Evolutionary conservation across 768 basidiomycete species (phyloP), one percentile per base, ranked within the genome.

Genomic region (Lactarius tabidus): DNA sequence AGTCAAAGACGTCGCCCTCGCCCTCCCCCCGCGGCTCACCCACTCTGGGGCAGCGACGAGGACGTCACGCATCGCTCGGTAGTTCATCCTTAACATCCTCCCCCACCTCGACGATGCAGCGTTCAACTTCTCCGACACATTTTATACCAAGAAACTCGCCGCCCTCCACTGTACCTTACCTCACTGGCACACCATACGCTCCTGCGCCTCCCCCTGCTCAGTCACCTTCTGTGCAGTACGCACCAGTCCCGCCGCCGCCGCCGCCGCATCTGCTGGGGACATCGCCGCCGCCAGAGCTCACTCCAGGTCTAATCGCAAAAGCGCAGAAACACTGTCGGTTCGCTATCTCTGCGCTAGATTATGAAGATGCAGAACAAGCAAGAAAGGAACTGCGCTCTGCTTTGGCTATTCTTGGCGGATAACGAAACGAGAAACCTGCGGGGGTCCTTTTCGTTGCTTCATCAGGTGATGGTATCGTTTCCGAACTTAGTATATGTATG

Each of bases 271-370:
- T 58, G 12, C 18, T 29, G 9, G 59, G 48, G 36, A 48, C 72
- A 26, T 61, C 66, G n/a, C 67, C 70, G 2, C 65, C 69, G 10
- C 53, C 70, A 10, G 86, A 87, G 36, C 75, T 94, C 54, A 85
- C 89, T 1, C 85, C 90, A 5, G 78, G 78, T 59, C 72, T 86
- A 60, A 82, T 97, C 29, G 80, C 87, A 23, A 85, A 88, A 67
- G 85, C 85, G 17, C 95, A 99, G 80, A 97, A 91, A 73, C 94
- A 95, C 71, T 94, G 94, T 70, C 83, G 84, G 60, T 97, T 90
- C 77, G 96, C 96, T 8, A 92, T 98, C 63, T 93, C 91, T 35
- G 86, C 97, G n/a, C 79, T 99, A 61, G 94, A 98, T 72, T 98
- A 95, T 74, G 96, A 98, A 73, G 96, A 99, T 75, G 80, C 81